Base-by-base conservation (phyloP, 768 basidiomycete genomes). In the Phanerochaete sordida region DNA sequence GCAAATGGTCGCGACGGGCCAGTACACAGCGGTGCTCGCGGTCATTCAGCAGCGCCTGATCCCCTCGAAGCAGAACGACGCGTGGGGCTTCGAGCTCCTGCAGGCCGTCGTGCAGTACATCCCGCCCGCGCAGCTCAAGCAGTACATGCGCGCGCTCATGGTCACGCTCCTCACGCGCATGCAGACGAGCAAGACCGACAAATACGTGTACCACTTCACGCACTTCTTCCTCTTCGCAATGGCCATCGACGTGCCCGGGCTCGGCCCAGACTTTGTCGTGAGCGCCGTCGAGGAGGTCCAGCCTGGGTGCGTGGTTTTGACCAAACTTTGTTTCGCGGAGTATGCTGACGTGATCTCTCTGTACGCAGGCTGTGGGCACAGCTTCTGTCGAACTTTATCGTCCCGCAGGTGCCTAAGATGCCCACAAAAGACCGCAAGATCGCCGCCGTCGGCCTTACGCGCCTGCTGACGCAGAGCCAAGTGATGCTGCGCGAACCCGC, bases 31-130 rank as follows among this genome's bases (percentile, higher is more conserved):
- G 4, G 84, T 98, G 13, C 77, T 98, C 31, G 96, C 91, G 49
- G 88, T 99, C 56, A 79, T 88, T 9, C 95, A 97, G 73, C 95
- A 97, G 68, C 83, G 94, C 45, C 75, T 99, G 23, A 86, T 97
- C 30, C 91, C 91, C 4, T 88, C 86, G 19, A 95, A 94, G 70
- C 58, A 86, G 26, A 94, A 97, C 68, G 96, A 99, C 72, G 81
- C 76, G 4, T 95, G 90, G 84, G 96, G 93, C 0, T 94, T 96
- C 64, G 95, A 97, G 70, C 76, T 99, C 13, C 70, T 99, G 49
- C 85, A 95, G 60, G 81, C 84, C 5, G 82, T 97, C 16, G 82
- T 94, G 55, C 79, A 82, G 50, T 73, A 84, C 66, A 81, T 93
- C 16, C 87, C 90, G 51, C 78, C 86, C 93, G 69, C 76, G 6